Conservation (phyloP, 1,284 basidiomycete genomes). For the Melampsora larici-populina region DNA sequence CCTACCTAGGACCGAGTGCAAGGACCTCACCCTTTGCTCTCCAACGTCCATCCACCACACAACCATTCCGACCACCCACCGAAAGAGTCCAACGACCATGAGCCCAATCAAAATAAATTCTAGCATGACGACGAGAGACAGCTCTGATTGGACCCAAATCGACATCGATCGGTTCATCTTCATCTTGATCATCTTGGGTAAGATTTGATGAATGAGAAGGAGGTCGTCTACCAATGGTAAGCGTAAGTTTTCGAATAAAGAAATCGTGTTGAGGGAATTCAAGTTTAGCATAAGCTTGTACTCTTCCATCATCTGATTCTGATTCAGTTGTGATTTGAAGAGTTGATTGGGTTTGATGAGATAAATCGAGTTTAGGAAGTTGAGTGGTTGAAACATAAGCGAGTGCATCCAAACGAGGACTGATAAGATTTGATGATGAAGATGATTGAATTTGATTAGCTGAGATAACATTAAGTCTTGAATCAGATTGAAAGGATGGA, state of each 20-base stretch:
- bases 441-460: background rate
- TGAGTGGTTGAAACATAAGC: conserved; percentile 28
- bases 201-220: background rate
- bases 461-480: background rate
- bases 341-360: background rate
- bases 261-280: conserved; percentile 43
- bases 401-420: conserved; percentile 26
- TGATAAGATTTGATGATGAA: no score
- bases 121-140: conserved; percentile 90
- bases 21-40: conserved; percentile 80
- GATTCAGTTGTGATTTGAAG: background rate
- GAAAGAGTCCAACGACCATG: conserved; percentile 84
- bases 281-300: conserved; percentile 34
- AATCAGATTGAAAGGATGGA: no score
- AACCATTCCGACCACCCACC: conserved; percentile 90
- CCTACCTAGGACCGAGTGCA: conserved; percentile 73
- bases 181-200: background rate
- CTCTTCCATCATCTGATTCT: conserved; percentile 5
- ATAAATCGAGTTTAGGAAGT: conserved; percentile 5
- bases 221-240: conserved; percentile 33
- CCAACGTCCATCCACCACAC: conserved; percentile 96
- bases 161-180: conserved; percentile 62
- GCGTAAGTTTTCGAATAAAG: conserved; percentile 28
- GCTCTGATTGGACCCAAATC: conserved; percentile 96
- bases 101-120: conserved; percentile 83